Evolutionary conservation across 2,329 filamentous ascomycete species (phyloP).

Genomic region (Seiridium unicorne): DNA sequence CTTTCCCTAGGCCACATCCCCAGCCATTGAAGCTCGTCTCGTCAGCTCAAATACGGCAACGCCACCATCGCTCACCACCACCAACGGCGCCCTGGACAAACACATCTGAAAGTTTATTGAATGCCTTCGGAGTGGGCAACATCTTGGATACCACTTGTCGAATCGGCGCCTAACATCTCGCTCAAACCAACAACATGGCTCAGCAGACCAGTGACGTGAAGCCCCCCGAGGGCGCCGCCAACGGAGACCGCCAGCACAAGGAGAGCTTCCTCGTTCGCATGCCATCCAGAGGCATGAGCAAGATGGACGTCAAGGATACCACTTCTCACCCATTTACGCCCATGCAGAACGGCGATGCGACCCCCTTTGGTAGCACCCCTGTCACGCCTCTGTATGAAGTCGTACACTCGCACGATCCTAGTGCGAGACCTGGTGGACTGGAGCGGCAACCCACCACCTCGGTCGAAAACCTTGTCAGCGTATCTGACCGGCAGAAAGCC

Average conservation of each 20-base stretch:
- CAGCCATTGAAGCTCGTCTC: background rate
- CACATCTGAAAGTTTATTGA: background rate
- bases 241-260: background rate
- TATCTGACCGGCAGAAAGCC: slow-evolving; percentile 7
- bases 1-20: background rate
- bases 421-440: background rate
- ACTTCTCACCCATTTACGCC: background rate
- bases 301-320: background rate
- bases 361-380: slow-evolving; percentile 1
- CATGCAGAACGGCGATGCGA: background rate
- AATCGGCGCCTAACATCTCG: slow-evolving; percentile 2
- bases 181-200: background rate
- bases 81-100: background rate
- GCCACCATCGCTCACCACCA: background rate
- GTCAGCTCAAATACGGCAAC: background rate
- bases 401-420: background rate
- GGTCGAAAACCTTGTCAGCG: slow-evolving; percentile 6
- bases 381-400: slow-evolving; percentile 7
- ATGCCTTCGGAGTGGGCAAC: slow-evolving; percentile 6
- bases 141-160: background rate
- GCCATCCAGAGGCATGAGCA: background rate
- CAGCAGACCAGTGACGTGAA: background rate
- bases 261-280: slow-evolving; percentile 3
- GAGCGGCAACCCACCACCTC: slow-evolving; percentile 1
- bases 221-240: background rate